Evolutionary conservation across 2,329 filamentous ascomycete genomes (phyloP).

Genomic region (Microdochium nivale): DNA sequence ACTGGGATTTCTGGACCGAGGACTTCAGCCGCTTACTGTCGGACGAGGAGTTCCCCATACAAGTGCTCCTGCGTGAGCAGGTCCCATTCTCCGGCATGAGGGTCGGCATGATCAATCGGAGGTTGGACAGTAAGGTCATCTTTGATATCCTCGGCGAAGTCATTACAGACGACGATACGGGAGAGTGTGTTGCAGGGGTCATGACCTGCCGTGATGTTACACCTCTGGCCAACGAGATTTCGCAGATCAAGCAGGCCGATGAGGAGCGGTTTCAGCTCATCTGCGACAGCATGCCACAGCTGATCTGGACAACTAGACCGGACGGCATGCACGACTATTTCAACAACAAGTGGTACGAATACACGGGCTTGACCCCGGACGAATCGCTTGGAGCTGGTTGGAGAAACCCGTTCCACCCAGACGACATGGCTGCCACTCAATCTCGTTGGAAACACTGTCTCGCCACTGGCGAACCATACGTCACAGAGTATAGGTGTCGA

Average conservation of each 20-base stretch:
- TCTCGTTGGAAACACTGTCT: constrained; percentile 55
- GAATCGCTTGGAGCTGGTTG: constrained; percentile 55
- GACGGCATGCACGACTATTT: constrained; percentile 65
- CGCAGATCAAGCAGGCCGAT: constrained; percentile 59
- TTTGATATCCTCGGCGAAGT: constrained; percentile 62
- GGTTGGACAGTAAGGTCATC: constrained; percentile 41
- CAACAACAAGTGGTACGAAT: constrained; percentile 71
- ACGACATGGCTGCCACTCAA: constrained; percentile 51
- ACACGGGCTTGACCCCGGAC: constrained; percentile 58
- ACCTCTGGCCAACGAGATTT: constrained; percentile 58
- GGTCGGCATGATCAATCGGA: constrained; percentile 53
- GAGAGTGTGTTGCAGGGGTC: constrained; percentile 66
- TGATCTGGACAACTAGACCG: constrained; percentile 66
- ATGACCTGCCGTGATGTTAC: constrained; percentile 68
- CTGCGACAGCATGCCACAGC: constrained; percentile 63
- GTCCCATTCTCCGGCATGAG: constrained; percentile 49
- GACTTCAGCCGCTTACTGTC: constrained; percentile 54
- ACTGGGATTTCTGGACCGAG: constrained; percentile 55
- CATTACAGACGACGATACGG: constrained; percentile 56
- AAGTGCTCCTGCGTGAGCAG: constrained; percentile 53
- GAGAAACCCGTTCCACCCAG: constrained; percentile 58
- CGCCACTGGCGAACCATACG: constrained; percentile 58
- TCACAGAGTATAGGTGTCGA: constrained; percentile 61
- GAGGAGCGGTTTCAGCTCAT: constrained; percentile 69
- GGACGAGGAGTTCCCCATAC: constrained; percentile 57